Percentiles rank a stretch among this genome's conserved stretches.
Evolutionary conservation across 306 rosid species (phyloP).

Genomic region (Cucurbita argyrosperma): DNA sequence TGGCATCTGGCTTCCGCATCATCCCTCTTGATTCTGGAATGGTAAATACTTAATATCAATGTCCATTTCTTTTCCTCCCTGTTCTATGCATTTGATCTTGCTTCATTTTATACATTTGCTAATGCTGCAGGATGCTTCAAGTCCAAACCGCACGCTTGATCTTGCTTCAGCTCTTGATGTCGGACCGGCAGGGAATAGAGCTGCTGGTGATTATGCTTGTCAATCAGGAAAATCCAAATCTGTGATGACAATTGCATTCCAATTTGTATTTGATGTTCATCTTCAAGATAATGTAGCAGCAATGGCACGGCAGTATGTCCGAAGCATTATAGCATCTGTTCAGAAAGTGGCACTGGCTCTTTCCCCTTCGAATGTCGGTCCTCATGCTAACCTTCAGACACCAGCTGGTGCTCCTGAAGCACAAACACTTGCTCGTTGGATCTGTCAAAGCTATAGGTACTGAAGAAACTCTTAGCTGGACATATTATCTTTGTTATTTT

Average conservation of each 20-base stretch:
- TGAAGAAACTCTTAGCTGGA: background rate
- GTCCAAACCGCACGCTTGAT: constrained; percentile 91
- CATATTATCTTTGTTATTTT: background rate
- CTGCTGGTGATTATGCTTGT: constrained; percentile 43
- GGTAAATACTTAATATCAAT: constrained; percentile 19
- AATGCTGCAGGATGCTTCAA: constrained; percentile 48
- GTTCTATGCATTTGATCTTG: background rate
- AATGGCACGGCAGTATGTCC: constrained; percentile 87
- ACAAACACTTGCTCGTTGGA: constrained; percentile 77
- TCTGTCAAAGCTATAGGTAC: constrained; percentile 45
- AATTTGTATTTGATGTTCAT: constrained; percentile 79
- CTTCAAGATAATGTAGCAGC: constrained; percentile 77
- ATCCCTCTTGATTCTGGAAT: constrained; percentile 69
- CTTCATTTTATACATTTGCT: background rate
- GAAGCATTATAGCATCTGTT: constrained; percentile 83
- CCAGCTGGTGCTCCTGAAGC: constrained; percentile 92
- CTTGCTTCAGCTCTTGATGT: constrained; percentile 94
- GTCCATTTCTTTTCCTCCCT: background rate
- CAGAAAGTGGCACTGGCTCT: constrained; percentile 95
- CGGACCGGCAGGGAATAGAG: constrained; percentile 58
- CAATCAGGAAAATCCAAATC: constrained; percentile 63
- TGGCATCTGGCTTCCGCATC: constrained; percentile 91
- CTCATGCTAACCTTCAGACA: constrained; percentile 40
- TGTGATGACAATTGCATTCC: constrained; percentile 98
- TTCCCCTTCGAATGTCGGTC: constrained; percentile 60